Conservation (phyloP, 2,329 filamentous ascomycete genomes). For the Taxawa tesnikishii region DNA sequence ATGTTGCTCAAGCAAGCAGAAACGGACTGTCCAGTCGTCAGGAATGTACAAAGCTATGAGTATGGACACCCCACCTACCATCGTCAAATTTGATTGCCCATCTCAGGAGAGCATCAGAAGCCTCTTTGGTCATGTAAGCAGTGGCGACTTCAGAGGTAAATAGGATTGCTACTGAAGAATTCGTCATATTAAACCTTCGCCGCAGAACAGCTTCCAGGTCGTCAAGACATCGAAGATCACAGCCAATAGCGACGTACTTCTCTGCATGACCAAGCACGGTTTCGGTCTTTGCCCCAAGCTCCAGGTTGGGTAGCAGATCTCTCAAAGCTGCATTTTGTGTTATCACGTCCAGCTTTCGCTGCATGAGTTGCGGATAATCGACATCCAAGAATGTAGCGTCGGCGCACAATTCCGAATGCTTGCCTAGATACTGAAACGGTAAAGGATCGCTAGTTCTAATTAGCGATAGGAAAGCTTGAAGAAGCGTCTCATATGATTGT, state of each 20-base stretch:
- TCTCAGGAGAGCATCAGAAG: constrained; percentile 59
- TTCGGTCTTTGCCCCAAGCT: constrained; percentile 21
- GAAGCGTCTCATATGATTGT: background rate
- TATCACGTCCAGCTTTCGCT: constrained; percentile 59
- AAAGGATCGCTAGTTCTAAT: constrained; percentile 58
- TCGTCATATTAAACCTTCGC: constrained; percentile 42
- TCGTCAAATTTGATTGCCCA: constrained; percentile 65
- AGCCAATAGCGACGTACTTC: constrained; percentile 67
- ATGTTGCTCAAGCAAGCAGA: constrained; percentile 79
- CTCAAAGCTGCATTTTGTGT: constrained; percentile 48
- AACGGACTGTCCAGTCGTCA: constrained; percentile 46
- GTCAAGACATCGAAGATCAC: constrained; percentile 60
- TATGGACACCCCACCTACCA: constrained; percentile 34
- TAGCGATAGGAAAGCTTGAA: constrained; percentile 6
- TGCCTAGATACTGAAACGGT: constrained; percentile 68
- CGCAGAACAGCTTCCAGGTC: constrained; percentile 49
- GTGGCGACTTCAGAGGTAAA: constrained; percentile 86
- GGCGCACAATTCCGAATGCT: constrained; percentile 47
- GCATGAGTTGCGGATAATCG: constrained; percentile 71
- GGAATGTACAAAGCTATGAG: constrained; percentile 4
- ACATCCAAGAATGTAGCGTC: constrained; percentile 66
- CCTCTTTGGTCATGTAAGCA: constrained; percentile 71
- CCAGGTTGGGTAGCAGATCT: constrained; percentile 29
- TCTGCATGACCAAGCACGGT: constrained; percentile 51
- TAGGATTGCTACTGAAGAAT: constrained; percentile 47